Evolutionary conservation across 164 flowering plant species (phyloP), one percentile per base, ranked within the genome.

Genomic region (Umbellularia californica): DNA sequence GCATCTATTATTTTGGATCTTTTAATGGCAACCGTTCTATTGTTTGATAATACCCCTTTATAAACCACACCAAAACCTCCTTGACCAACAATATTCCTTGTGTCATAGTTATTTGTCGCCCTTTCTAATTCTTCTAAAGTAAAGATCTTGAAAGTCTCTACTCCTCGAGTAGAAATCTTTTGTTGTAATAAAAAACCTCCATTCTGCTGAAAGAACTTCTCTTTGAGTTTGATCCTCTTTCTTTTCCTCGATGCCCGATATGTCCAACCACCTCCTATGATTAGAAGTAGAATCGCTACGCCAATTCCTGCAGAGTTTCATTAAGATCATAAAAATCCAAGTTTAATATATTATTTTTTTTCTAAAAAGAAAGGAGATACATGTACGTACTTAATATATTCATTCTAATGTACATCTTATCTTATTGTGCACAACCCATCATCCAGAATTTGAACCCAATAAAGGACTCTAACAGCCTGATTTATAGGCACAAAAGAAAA

Each of bases 1-100:
- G 75, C 72, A 65, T 78, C 79, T 11, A 73, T 62, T 65, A 69
- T 60, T 75, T 72, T 81, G 7, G 80, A 81, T 68, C 75, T 81
- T 67, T 81, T 75, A 30, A 73, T 64, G 3, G 80, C 80, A 11
- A 78, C 73, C 13, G 69, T 74, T 35, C 69, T 78, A 1, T 73
- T 33, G 22, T 78, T 69, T 14, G 70, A 62, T 33, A 78, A 35
- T 7, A 78, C 70, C 65, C 77, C 77, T 64, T 65, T 78, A 66
- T 74, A 70, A 74, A 78, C 80, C 24, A 58, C 72, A 5, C 77
- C 78, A 62, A 33, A 72, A 11, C 74, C 75, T 64, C 81, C 81
- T 63, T 58, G 20, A 11, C 78, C 78, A 51, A 78, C 22, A 25
- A 78, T 67, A 28, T 58, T 20, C 58, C 25, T 25, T 20, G 35